These are phyloP conservation scores for Picochlorum costavermella DNA, from an alignment of 139 green algal genomes.

Conservation along the genomic window DNA sequence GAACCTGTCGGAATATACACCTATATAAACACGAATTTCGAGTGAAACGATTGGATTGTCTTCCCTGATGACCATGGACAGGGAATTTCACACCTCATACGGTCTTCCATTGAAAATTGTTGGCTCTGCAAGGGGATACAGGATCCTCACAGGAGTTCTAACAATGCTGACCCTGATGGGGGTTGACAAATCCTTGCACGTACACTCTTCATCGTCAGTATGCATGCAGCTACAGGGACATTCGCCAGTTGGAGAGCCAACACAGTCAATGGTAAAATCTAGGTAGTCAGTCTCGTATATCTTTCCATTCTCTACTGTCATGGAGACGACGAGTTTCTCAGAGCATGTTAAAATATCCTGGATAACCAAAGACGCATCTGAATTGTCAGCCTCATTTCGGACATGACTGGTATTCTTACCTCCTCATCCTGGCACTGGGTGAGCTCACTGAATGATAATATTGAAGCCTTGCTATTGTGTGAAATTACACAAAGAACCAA, in stretches of 20 bases:
- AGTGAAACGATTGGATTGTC: too few species aligned
- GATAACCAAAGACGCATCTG: not conserved
- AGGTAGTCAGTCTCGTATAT: slow-evolving; percentile 42
- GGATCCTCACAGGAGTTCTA: slow-evolving; percentile 54
- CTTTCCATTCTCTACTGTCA: slow-evolving; percentile 42
- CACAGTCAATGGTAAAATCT: slow-evolving; percentile 47
- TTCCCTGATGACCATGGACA: too few species aligned
- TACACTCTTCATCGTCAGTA: slow-evolving; percentile 44
- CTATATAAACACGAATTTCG: too few species aligned
- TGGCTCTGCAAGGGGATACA: slow-evolving; percentile 60
- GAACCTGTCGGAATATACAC: slow-evolving; percentile 14
- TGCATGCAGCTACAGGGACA: slow-evolving; percentile 77
- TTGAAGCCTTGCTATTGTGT: too few species aligned
- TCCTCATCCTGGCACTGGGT: not conserved
- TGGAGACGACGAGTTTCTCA: slow-evolving; percentile 59
- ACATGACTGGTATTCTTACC: not conserved
- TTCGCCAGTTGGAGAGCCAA: slow-evolving; percentile 41
- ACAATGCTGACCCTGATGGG: slow-evolving; percentile 43
- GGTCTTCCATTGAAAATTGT: slow-evolving; percentile 39
- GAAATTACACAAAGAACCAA: too few species aligned
- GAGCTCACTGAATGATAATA: not conserved
- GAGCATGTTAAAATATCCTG: slow-evolving; percentile 29
- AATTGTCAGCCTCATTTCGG: not conserved
- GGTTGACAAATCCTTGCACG: slow-evolving; percentile 57
- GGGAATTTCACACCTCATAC: slow-evolving; percentile 29